Conservation (phyloP, 2,329 filamentous ascomycete genomes). For the Metarhizium rileyi region DNA sequence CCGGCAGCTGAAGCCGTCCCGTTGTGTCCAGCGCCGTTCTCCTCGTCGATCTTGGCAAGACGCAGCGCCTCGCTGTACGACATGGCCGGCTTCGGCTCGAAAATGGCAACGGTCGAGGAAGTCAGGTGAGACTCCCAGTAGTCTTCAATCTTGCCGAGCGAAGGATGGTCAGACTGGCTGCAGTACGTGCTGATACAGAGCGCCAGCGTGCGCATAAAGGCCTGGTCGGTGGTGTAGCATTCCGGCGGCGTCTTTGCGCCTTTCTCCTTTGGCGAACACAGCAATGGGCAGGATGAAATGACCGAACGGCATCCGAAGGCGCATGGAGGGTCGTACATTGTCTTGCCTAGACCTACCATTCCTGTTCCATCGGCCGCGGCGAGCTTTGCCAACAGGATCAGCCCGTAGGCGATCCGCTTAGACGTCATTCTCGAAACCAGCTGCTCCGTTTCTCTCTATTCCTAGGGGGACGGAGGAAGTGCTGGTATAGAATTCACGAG, state of each 20-base stretch:
- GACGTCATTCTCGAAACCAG: background rate
- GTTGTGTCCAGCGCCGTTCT: background rate
- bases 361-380: background rate
- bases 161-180: conserved; percentile 12
- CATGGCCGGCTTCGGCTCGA: conserved; percentile 15
- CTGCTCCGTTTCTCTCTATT: background rate
- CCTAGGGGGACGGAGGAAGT: too few species aligned
- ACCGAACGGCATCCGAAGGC: conserved; percentile 24
- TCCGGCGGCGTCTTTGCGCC: conserved; percentile 13
- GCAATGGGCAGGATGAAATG: conserved; percentile 16
- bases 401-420: background rate
- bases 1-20: background rate
- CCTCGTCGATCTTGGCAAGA: conserved; percentile 14
- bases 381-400: background rate
- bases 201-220: conserved; percentile 23
- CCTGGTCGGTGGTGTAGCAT: conserved; percentile 19
- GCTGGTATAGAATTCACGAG: background rate
- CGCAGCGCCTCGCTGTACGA: conserved; percentile 18
- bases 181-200: conserved; percentile 25
- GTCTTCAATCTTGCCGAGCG: conserved; percentile 12
- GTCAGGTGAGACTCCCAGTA: conserved; percentile 21
- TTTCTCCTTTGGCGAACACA: conserved; percentile 18
- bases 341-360: conserved; percentile 24
- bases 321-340: conserved; percentile 25
- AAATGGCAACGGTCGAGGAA: conserved; percentile 17